Evolutionary conservation across 768 basidiomycete species (phyloP).

Genomic region (Boletellus ananiceps): DNA sequence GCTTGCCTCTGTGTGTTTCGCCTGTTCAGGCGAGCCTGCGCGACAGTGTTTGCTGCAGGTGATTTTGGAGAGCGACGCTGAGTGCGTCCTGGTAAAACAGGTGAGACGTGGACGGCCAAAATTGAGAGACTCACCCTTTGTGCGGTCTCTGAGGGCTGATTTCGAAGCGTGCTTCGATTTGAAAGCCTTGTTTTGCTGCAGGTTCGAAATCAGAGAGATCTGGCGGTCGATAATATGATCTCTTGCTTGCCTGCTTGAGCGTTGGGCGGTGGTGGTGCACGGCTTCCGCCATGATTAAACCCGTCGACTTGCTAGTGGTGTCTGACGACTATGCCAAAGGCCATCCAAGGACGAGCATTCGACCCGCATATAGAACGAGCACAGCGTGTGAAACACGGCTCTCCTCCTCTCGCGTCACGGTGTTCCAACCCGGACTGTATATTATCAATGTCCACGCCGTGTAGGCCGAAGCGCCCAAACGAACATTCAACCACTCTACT

Average conservation of each 20-base stretch:
- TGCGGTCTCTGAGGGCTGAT: constrained; percentile 72
- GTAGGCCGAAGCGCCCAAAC: constrained; percentile 3
- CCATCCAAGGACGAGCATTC: too few species aligned
- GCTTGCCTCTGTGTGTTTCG: constrained; percentile 83
- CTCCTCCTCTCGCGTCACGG: too few species aligned
- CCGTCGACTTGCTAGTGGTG: too few species aligned
- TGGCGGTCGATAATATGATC: background rate
- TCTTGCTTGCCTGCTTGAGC: constrained; percentile 67
- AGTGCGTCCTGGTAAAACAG: constrained; percentile 48
- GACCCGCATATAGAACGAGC: background rate
- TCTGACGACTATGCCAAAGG: background rate
- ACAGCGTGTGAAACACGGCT: background rate
- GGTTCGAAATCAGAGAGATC: constrained; percentile 1
- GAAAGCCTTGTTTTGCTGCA: constrained; percentile 84
- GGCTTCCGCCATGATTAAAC: constrained; percentile 33
- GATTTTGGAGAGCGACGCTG: constrained; percentile 52
- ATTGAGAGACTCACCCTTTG: constrained; percentile 59
- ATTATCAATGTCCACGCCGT: background rate
- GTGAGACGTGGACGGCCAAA: background rate
- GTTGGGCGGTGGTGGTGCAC: constrained; percentile 70
- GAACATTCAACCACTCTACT: background rate
- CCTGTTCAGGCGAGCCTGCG: constrained; percentile 74
- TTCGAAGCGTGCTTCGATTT: constrained; percentile 91
- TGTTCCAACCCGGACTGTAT: too few species aligned
- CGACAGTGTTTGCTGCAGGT: constrained; percentile 43